Evolutionary conservation across 192 early-diverging fungal genomes (phyloP), one percentile per base, ranked within the genome.

Genomic region (Backusella liffmaniae): DNA sequence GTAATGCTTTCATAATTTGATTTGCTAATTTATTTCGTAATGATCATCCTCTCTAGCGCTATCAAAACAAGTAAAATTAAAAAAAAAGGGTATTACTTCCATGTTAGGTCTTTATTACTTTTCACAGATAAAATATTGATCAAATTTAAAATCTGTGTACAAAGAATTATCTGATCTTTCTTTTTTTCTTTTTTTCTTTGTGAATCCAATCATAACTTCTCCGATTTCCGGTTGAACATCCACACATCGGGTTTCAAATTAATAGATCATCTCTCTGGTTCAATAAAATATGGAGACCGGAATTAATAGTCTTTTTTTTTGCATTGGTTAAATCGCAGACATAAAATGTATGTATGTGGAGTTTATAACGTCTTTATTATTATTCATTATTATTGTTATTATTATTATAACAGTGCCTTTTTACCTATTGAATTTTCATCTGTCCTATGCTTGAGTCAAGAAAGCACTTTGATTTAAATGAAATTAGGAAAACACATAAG

Each of bases 51-150:
- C 32, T 32, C 32, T 32, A 32, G 32, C 6, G 9, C 10, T 9
- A 56, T 56, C 21, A 21, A 21, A 56, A 56, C 21, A 56, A 21
- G n/a, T 56, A 56, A 56, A 56, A 56, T 21, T 21, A 23, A 9
- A 21, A 8, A 9, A 9, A 7, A 21, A 9, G 2, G 32, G 32
- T 3, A 32, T 32, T 26, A 56, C 53, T 56, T 23, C 53, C 53
- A 21, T 56, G 53, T 56, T 56, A 26, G 53, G 53, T 56, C 53
- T 56, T 56, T 56, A 56, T 56, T 56, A 56, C 53, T 56, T 56
- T 56, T 56, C n/a, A 56, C 26, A 23, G 53, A 7, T 23, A 56
- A 56, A 21, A 21, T 23, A 56, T 21, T 56, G 18, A 21, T 21
- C n/a, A 56, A 32, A 56, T 56, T 21, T 56, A 56, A 56, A 56